Percentiles rank a stretch among this genome's conserved stretches.
phyloP scores from a whole-genome alignment of 2,329 filamentous ascomycete species.

The Atkinsonella hypoxylon region DNA sequence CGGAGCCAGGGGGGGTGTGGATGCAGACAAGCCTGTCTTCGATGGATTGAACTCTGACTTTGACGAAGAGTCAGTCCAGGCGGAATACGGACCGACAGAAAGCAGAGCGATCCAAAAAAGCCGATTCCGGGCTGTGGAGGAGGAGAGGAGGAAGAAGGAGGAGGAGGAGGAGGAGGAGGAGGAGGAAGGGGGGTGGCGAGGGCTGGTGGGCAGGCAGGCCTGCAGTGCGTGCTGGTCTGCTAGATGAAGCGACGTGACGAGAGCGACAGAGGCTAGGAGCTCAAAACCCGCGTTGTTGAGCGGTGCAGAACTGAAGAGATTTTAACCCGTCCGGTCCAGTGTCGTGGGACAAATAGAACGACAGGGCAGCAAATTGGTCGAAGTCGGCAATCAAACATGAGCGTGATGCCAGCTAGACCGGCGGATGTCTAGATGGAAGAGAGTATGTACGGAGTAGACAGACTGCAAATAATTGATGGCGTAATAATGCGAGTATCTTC shows the following conservation, averaged over 20 bases:
- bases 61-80: slow-evolving; percentile 3
- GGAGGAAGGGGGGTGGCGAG: neutral
- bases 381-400: slow-evolving; percentile 12
- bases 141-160: neutral
- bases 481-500: neutral
- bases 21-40: slow-evolving; percentile 1
- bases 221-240: neutral
- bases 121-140: slow-evolving; percentile 2
- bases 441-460: neutral
- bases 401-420: neutral
- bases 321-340: slow-evolving; percentile 15
- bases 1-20: neutral
- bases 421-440: neutral
- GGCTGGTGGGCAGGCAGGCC: neutral
- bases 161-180: neutral
- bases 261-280: neutral
- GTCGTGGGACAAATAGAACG: slow-evolving; percentile 13
- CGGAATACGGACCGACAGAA: slow-evolving; percentile 1
- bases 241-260: neutral
- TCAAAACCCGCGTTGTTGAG: slow-evolving; percentile 6
- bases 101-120: slow-evolving; percentile 1
- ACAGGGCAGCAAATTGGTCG: slow-evolving; percentile 16
- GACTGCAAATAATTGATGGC: neutral
- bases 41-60: slow-evolving; percentile 5
- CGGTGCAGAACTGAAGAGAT: slow-evolving; percentile 19